Conservation (phyloP, 768 basidiomycete genomes). For the Serendipita sp. region DNA sequence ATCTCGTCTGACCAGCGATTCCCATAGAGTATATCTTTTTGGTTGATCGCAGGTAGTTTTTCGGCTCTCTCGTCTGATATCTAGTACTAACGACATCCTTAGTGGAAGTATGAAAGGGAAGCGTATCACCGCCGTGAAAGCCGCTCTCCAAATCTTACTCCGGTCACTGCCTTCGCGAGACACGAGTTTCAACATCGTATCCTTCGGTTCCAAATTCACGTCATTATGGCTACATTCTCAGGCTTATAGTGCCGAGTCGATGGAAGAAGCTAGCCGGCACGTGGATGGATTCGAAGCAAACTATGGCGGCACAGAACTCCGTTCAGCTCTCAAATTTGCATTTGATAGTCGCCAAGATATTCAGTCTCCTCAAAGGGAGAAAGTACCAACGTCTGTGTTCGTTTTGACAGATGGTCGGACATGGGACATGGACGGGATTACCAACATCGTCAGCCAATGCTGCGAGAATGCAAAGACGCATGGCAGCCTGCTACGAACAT, state of each 20-base stretch:
- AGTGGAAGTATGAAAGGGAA: conserved; percentile 33
- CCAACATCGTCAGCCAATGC: neutral
- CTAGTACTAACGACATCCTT: conserved; percentile 12
- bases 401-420: neutral
- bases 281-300: conserved; percentile 11
- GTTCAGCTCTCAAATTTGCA: neutral
- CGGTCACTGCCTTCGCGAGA: conserved; percentile 29
- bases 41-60: conserved; percentile 31
- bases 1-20: neutral
- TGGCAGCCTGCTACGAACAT: conserved; percentile 11
- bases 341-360: neutral
- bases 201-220: conserved; percentile 7
- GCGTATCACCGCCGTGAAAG: conserved; percentile 19
- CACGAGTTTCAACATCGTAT: conserved; percentile 41
- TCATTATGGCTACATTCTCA: conserved; percentile 2
- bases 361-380: neutral
- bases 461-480: neutral
- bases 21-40: conserved; percentile 39
- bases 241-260: neutral
- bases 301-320: conserved; percentile 12
- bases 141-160: conserved; percentile 32
- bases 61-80: too few species aligned
- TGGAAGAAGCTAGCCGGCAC: conserved; percentile 10
- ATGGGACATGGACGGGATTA: conserved; percentile 12
- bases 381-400: conserved; percentile 11